These are phyloP conservation scores for Candida stauntonica DNA, from an alignment of 805 yeast genomes.

Conservation along the genomic window DNA sequence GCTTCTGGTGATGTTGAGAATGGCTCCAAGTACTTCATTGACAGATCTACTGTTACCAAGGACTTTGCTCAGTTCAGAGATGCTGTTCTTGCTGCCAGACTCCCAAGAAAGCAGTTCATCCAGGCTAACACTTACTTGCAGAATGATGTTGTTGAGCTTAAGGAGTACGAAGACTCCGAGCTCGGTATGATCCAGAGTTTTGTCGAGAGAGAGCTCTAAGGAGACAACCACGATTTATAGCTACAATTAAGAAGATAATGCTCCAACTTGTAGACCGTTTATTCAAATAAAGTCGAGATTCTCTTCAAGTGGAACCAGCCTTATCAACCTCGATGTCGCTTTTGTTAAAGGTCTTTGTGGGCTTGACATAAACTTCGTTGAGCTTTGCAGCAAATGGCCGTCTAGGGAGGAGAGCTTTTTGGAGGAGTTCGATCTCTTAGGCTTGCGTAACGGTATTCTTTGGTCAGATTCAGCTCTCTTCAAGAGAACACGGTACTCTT, in stretches of 20 bases:
- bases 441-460: conserved; percentile 9
- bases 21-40: conserved; percentile 61
- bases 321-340: conserved; percentile 3
- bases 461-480: conserved; percentile 5
- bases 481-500: conserved; percentile 8
- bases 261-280: no score
- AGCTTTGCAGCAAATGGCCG: no score
- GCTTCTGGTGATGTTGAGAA: conserved; percentile 65
- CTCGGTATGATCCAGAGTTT: conserved; percentile 78
- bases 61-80: conserved; percentile 65
- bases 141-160: conserved; percentile 43
- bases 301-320: no score
- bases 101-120: conserved; percentile 79
- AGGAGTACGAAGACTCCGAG: conserved; percentile 70
- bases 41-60: conserved; percentile 62
- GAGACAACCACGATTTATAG: not conserved
- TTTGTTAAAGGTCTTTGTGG: conserved; percentile 8
- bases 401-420: no score
- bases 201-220: conserved; percentile 46
- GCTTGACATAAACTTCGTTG: no score
- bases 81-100: conserved; percentile 61
- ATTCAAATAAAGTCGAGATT: no score
- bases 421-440: no score
- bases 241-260: not conserved
- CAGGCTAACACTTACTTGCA: conserved; percentile 68